Evolutionary conservation across 495 filamentous ascomycete species (phyloP), one percentile per base, ranked within the genome.

Genomic region (Pyronema domesticum): DNA sequence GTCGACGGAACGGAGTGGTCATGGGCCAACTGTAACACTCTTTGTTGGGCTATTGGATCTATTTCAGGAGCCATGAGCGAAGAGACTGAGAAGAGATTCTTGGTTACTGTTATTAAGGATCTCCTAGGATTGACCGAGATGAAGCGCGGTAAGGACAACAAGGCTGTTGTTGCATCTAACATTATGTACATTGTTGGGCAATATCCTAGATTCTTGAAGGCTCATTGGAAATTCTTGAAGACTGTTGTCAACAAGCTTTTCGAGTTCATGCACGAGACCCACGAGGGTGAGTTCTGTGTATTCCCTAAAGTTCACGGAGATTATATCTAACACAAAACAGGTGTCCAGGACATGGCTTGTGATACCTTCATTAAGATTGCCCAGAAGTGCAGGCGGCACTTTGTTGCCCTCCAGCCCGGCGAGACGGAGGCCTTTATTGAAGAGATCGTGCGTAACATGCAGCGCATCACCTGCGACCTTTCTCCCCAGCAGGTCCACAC

Each of bases 141-240:
- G 86, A 96, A 98, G 71, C 83, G 93, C 47, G 91, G 91, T 42
- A 98, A 98, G 64, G 91, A 98, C 70, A 98, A 98, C 74, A 98
- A 98, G 67, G 91, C 91, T 17, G 93, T 98, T 1, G 91, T 98
- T 49, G 91, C 91, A 59, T 95, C 88, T 71, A 98, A 98, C 69
- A 98, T 98, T 69, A 98, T 98, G 91, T 98, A 98, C 65, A 98
- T 98, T 68, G 91, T 98, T 54, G 91, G 91, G 36, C 91, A 98
- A 67, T 98, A 98, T 65, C 91, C 91, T 13, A 85, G 91, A 30
- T 98, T 98, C 71, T 71, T 98, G 60, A 98, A 98, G 69, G 91
- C 91, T 0, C 91, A 98, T 67, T 98, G 91, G 91, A 98, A 98
- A 68, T 99, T 99, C 71, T 71, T 99, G 60, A 99, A 99, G 77